phyloP scores from a whole-genome alignment of 176 grass and related monocot genomes.

The Luzula sylvatica region DNA sequence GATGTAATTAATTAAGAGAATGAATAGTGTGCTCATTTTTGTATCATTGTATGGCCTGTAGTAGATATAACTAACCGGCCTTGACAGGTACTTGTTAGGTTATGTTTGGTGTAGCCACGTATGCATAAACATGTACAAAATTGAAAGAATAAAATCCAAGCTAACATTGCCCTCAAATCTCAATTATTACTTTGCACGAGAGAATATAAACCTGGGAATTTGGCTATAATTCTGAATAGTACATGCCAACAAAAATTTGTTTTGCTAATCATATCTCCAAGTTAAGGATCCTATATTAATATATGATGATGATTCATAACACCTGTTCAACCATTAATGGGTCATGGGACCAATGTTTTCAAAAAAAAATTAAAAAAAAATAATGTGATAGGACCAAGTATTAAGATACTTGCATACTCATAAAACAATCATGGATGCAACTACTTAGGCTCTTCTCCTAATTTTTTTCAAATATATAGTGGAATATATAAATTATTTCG shows the following conservation, averaged over 20 bases:
- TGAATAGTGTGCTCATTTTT: background rate
- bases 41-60: background rate
- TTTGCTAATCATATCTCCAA: too few species aligned
- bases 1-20: background rate
- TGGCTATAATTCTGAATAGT: too few species aligned
- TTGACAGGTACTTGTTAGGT: slow-evolving; percentile 11
- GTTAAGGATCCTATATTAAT: too few species aligned
- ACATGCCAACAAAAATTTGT: too few species aligned
- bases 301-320: too few species aligned
- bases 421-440: slow-evolving; percentile 62
- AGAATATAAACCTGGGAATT: too few species aligned
- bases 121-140: slow-evolving; percentile 1
- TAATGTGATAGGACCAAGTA: background rate
- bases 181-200: too few species aligned
- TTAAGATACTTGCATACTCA: slow-evolving; percentile 13
- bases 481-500: slow-evolving; percentile 28
- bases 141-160: too few species aligned
- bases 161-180: too few species aligned
- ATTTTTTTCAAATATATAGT: slow-evolving; percentile 33
- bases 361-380: slow-evolving; percentile 2
- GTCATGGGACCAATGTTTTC: too few species aligned
- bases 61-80: slow-evolving; percentile 8
- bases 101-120: slow-evolving; percentile 4
- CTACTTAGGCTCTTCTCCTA: slow-evolving; percentile 31
- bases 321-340: slow-evolving; percentile 38